Base-by-base conservation (phyloP, 2,329 filamentous ascomycete genomes). In the Fusarium sp. region DNA sequence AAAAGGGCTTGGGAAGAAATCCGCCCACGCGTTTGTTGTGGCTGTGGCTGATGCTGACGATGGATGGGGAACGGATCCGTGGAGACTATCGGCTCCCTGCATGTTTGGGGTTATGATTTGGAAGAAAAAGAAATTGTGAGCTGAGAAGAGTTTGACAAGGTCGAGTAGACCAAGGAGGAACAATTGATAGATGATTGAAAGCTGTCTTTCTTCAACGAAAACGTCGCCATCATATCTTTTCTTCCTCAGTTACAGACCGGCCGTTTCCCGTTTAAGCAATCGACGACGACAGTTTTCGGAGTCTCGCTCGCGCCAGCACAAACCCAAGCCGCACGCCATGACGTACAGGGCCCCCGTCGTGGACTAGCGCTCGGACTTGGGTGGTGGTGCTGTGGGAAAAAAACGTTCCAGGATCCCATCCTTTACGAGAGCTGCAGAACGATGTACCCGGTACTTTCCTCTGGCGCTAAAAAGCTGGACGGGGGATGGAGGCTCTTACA, bases 271-370 rank as follows among this genome's bases (percentile, higher is more conserved):
- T 71, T 74, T 70, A 54, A 60, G 66, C 61, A 50, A 34, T 14
- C 23, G 32, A 48, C 50, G 52, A 45, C 41, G 41, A 58, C 64
- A 71, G 52, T 43, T 72, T 65, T 75, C 62, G 59, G 68, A 32
- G 41, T 16, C 16, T 37, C 35, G 43, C 43, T 27, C 43, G 43
- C 43, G 43, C 43, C 43, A 45, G 56, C 65, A 63, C 11, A 52
- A 67, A 75, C 62, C 69, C 72, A 65, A 75, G 72, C 72, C 72
- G 72, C 72, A 75, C 70, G 50, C 72, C 69, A 75, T 75, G 72
- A 75, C 72, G 72, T 75, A 70, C 68, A 72, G 56, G 63, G 30
- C 30, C 30, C 69, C 61, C 67, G 37, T 54, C 60, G 63, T 23
- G 60, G 63, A 58, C 66, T 75, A 75, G 58, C 25, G 66, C 63